Evolutionary conservation across 805 yeast species (phyloP).

Genomic region (Candida boidinii): DNA sequence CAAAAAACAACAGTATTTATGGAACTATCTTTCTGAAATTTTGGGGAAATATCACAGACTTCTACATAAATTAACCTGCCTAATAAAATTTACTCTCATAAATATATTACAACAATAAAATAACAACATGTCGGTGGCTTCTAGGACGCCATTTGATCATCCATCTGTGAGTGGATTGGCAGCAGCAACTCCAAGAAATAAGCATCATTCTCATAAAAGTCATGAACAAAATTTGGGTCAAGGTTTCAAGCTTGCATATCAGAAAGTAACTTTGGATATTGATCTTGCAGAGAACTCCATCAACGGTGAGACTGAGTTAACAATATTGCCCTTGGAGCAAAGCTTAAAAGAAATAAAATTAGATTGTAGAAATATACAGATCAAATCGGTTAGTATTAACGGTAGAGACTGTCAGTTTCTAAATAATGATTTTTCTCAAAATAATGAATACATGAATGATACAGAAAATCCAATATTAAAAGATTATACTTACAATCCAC

Average conservation of each 20-base stretch:
- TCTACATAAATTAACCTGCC: conserved; percentile 15
- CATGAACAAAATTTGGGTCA: too few species aligned
- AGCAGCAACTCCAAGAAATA: background rate
- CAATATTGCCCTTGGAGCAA: conserved; percentile 63
- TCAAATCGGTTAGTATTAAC: conserved; percentile 59
- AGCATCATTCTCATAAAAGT: too few species aligned
- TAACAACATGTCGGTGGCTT: too few species aligned
- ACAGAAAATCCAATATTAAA: conserved; percentile 20
- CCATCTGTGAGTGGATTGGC: background rate
- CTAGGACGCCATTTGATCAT: too few species aligned
- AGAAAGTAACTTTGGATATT: conserved; percentile 70
- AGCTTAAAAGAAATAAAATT: conserved; percentile 50
- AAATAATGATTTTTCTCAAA: conserved; percentile 42
- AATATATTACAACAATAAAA: too few species aligned
- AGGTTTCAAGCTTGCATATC: conserved; percentile 72
- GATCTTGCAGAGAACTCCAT: conserved; percentile 56
- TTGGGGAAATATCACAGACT: conserved; percentile 17
- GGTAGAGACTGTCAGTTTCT: conserved; percentile 45
- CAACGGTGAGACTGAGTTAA: conserved; percentile 73
- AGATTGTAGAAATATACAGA: conserved; percentile 72
- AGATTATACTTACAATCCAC: conserved; percentile 19
- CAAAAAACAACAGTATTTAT: too few species aligned
- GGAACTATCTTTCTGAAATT: too few species aligned
- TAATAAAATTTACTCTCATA: conserved; percentile 13
- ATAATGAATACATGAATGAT: conserved; percentile 26